Evolutionary conservation across 495 filamentous ascomycete genomes (phyloP), one percentile per base, ranked within the genome.

Genomic region (Aspergillus nidulans): DNA sequence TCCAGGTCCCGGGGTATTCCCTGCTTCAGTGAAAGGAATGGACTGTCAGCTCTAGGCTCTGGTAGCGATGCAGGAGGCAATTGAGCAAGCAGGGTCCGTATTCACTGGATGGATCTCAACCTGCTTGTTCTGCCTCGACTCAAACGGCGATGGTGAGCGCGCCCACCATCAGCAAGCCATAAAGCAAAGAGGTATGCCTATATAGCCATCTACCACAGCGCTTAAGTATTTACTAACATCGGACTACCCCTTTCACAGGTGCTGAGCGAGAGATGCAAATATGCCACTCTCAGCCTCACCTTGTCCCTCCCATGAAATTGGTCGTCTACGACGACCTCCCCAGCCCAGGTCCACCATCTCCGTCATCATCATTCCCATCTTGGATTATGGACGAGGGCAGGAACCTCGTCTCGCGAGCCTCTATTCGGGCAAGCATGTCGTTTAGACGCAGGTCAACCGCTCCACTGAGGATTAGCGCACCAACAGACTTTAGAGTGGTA

Each of bases 401-500:
- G 49, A 66, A 66, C 44, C 66, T 76, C 23, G 72, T 69, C 16
- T 79, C 77, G 30, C 72, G 74, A 54, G 74, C 77, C 24, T 79
- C 78, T n/a, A 75, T 60, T 64, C 72, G 77, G 28, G 74, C 75
- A 42, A 84, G 78, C 59, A 71, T 82, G 32, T 71, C 74, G 34
- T 68, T 73, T 52, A 77, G 68, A 61, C 77, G 77, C 53, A 75
- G 67, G 41, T 65, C 70, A 28, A 65, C 69, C 23, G 65, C 67
- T 4, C 63, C 69, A 2, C 49, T 79, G 46, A 72, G 66, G 25
- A 83, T 84, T 40, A 69, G 81, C 39, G 73, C 69, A 13, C 82
- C 82, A 1, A 71, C 77, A 4, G 77, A 84, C 42, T 84, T 84
- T 55, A 67, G 76, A 53, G 65, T 70, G 56, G 74, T 84, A 2